A percentile compares a stretch with the other conserved stretches of the same genome.
These are phyloP conservation scores for Fusarium annulatum DNA, from an alignment of 2,329 filamentous ascomycete species.

Conservation along the genomic window DNA sequence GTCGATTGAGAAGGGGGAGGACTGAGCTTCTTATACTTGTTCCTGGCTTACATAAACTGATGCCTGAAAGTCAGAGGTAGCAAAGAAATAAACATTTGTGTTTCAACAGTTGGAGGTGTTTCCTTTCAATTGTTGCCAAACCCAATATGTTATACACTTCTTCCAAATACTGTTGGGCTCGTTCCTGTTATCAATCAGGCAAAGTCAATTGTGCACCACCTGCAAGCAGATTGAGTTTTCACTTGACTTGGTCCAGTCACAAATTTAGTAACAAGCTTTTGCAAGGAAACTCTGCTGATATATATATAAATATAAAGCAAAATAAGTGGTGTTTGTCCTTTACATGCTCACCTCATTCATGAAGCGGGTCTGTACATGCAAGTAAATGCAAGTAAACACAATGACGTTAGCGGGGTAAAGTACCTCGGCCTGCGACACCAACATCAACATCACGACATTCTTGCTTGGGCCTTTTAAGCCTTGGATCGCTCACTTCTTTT, in stretches of 20 bases:
- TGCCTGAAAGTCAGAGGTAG: background rate
- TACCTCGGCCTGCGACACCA: background rate
- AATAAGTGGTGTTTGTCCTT: rapidly evolving
- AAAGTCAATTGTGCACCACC: background rate
- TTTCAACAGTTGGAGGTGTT: rapidly evolving
- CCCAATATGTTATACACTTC: rapidly evolving
- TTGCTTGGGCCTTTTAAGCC: background rate
- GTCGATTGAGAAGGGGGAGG: background rate
- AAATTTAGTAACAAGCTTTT: background rate
- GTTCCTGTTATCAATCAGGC: background rate
- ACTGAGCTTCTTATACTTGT: background rate
- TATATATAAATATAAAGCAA: background rate
- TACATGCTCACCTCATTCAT: too few species aligned
- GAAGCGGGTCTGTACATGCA: background rate
- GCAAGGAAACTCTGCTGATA: background rate
- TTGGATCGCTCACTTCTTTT: rapidly evolving
- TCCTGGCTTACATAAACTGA: background rate
- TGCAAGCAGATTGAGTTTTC: too few species aligned
- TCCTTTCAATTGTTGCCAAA: background rate
- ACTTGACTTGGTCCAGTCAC: rapidly evolving
- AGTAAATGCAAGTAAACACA: background rate
- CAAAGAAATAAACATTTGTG: background rate
- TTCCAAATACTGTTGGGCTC: background rate
- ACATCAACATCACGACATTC: background rate
- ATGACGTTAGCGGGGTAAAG: slow-evolving; percentile 5